Conservation (phyloP, 305 asterid genomes). For the Withania somnifera region DNA sequence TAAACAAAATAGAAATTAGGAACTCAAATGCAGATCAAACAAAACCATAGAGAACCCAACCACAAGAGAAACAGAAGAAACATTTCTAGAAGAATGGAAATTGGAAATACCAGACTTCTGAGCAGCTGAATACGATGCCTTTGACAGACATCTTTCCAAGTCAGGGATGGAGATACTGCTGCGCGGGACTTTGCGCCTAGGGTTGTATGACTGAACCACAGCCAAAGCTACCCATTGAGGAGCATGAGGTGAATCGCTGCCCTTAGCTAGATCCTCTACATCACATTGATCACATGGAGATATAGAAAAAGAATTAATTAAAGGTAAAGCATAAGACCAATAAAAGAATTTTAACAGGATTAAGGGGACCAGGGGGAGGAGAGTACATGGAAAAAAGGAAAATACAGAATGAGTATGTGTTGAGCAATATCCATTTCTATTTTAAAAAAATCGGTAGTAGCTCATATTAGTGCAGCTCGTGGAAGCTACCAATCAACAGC, state of each 20-base stretch:
- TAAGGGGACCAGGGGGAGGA: background rate
- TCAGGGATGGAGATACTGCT: slow-evolving; percentile 59
- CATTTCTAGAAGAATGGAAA: background rate
- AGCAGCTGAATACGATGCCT: slow-evolving; percentile 74
- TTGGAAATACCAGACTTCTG: slow-evolving; percentile 55
- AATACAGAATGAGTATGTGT: background rate
- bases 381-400: background rate
- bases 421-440: background rate
- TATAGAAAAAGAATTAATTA: background rate
- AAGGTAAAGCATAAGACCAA: background rate
- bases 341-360: background rate
- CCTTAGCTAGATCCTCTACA: slow-evolving; percentile 43
- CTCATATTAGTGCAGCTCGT: background rate
- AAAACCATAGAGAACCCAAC: background rate
- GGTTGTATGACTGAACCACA: slow-evolving; percentile 80
- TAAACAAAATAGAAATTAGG: background rate
- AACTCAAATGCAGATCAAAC: background rate
- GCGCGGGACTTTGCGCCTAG: slow-evolving; percentile 73
- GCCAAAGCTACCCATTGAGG: slow-evolving; percentile 84
- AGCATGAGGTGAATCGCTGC: slow-evolving; percentile 15
- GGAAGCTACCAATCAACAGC: background rate
- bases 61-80: background rate
- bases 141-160: slow-evolving; percentile 71
- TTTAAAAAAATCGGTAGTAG: background rate
- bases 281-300: slow-evolving; percentile 7